Base-by-base conservation (phyloP, 2,329 filamentous ascomycete genomes). In the Curvularia sp. region DNA sequence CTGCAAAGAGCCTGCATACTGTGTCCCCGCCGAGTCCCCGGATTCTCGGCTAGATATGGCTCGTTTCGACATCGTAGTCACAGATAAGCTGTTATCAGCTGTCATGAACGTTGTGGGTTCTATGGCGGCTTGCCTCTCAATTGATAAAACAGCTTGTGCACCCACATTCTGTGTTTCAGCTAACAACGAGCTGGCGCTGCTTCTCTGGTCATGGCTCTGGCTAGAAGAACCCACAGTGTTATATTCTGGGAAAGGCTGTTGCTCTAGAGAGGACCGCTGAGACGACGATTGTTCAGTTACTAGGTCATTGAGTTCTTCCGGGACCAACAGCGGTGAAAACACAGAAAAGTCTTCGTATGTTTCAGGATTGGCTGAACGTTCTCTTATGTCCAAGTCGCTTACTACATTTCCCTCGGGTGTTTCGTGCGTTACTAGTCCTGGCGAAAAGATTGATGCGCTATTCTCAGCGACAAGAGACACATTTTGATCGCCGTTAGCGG, bases 321-420 rank as follows among this genome's bases (percentile, higher is more conserved):
- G 15, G 42, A 46, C 3, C 22, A 7, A 28, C 42, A 28, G 24
- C 42, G 42, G 24, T 46, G 42, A 7, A 30, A 46, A 46, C 42
- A 46, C 42, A 46, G 42, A 28, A 46, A 46, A 43, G 15, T 28
- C 42, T 46, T 46, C 42, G 42, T 46, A 46, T 30, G 42, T 46
- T 4, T 47, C 20, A 48, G 10, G 15, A 8, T 38, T 30, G 22
- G 42, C 42, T 30, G 42, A 46, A 26, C 4, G 9, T 46, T 46
- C 42, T 30, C 9, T 46, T 30, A 18, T 46, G 42, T 46, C 42
- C 42, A 46, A 46, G 42, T 46, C 42, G 42, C 42, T 41, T 41
- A 7, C 35, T 41, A 42, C 1, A 42, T 26, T 13, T 31, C 42
- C 33, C 46, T 4, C 8, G 5, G 38, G n/a, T 22, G 38, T 41